These are phyloP conservation scores for Trichoderma asperellum DNA, from an alignment of 2,329 filamentous ascomycete species.

Conservation along the genomic window DNA sequence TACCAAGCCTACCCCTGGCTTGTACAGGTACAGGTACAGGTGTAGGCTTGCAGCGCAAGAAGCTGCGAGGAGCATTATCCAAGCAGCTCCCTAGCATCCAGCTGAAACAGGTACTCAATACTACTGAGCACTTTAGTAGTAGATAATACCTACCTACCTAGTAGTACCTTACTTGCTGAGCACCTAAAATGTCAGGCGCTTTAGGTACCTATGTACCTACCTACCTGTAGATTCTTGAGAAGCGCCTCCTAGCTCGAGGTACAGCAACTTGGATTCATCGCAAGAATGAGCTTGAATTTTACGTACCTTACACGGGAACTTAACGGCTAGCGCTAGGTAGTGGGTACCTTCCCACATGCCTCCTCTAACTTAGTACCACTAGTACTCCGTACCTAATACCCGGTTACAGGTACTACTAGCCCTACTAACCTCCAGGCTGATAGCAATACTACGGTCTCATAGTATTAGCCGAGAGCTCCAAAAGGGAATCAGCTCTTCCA, in stretches of 20 bases:
- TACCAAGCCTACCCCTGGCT: neutral
- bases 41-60: neutral
- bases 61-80: neutral
- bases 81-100: neutral
- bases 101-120: neutral
- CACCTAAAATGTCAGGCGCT: neutral
- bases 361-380: neutral
- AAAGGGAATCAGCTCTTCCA: neutral
- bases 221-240: too few relatives aligned
- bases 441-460: neutral
- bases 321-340: neutral
- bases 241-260: too few relatives aligned
- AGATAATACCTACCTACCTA: neutral
- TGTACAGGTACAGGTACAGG: neutral
- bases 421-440: too few relatives aligned
- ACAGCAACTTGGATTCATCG: neutral
- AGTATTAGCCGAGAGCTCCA: neutral
- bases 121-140: neutral
- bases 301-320: neutral
- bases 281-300: neutral
- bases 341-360: neutral
- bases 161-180: neutral
- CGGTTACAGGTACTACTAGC: neutral
- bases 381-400: neutral
- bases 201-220: too few relatives aligned